Percentiles rank a stretch among this genome's conserved stretches.
phyloP scores from a whole-genome alignment of 495 filamentous ascomycete genomes.

The Rusavskia elegans region DNA sequence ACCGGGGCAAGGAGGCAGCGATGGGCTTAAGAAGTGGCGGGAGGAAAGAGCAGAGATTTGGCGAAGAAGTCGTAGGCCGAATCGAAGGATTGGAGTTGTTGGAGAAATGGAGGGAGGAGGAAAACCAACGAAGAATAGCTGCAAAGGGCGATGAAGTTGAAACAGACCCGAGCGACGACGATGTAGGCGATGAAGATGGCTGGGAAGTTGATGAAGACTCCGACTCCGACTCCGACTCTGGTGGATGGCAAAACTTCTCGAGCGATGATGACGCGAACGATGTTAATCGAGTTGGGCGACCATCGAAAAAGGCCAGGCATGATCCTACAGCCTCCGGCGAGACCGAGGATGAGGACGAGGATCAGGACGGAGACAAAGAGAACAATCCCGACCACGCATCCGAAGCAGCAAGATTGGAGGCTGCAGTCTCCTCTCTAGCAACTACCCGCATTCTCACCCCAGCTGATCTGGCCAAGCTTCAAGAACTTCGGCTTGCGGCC shows the following conservation, averaged over 20 bases:
- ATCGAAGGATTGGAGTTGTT: conserved; percentile 91
- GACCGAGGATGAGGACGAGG: background rate
- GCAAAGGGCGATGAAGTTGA: conserved; percentile 49
- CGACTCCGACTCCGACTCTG: conserved; percentile 62
- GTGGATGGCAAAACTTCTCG: conserved; percentile 86
- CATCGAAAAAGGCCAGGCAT: conserved; percentile 41
- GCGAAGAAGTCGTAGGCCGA: conserved; percentile 56
- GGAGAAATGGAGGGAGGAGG: conserved; percentile 86
- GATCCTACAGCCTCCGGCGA: background rate
- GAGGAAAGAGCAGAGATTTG: conserved; percentile 57
- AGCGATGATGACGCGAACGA: conserved; percentile 68
- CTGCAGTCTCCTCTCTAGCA: conserved; percentile 46
- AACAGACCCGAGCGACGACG: conserved; percentile 67
- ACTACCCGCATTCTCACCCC: conserved; percentile 81
- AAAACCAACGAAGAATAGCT: conserved; percentile 46
- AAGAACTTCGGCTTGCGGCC: conserved; percentile 64
- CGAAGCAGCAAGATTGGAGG: conserved; percentile 2
- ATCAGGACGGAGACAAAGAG: conserved; percentile 10
- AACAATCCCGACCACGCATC: background rate
- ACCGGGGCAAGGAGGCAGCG: conserved; percentile 84
- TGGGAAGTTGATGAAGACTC: conserved; percentile 76
- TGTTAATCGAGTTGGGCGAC: conserved; percentile 53
- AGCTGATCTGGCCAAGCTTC: conserved; percentile 79
- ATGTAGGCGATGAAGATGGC: conserved; percentile 63
- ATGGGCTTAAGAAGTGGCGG: conserved; percentile 60